Evolutionary conservation across 2,329 filamentous ascomycete species (phyloP), one percentile per base, ranked within the genome.

Genomic region (Corniculantispora saksenae): DNA sequence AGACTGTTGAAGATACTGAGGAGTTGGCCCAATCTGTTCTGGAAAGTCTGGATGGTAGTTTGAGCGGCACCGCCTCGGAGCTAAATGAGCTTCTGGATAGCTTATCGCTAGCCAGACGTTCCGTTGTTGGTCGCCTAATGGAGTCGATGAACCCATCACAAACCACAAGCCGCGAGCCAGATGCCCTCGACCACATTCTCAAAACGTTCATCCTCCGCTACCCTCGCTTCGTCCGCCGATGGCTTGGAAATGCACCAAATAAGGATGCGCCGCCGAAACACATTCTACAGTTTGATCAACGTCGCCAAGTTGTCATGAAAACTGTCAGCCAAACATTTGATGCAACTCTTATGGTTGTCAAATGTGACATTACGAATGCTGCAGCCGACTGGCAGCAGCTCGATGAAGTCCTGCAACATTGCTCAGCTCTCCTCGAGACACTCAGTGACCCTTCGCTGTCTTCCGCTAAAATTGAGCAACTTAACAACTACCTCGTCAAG

Each of bases 51-150:
- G 84, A 87, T 65, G 85, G 84, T 0, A 80, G 84, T 15, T 78
- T 90, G 38, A 86, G 85, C 67, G 88, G 88, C 3, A 87, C 86
- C 32, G 78, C 81, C 9, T 73, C 78, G 1, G 87, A 90, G 66
- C 79, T 90, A 35, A 86, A 90, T 53, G 86, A 89, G 61, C 79
- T 90, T 1, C 76, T 90, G 27, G 78, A 79, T 9, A 85, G 85
- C 66, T 77, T 90, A 6, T 86, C 83, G 40, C 75, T 80, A 3
- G 81, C 84, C 21, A 80, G 88, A 67, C 84, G 85, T 67, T 82
- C 84, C 5, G 82, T 82, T 1, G 82, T 87, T 59, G 80, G 80
- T 2, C 66, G 85, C 6, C 72, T 89, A 4, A 75, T 77, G 66
- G 72, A 68, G 9, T 71, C 69, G 12, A 65, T 73, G 29, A 71